These are phyloP conservation scores for Penicillium thymicola DNA, from an alignment of 2,329 filamentous ascomycete genomes.

Conservation along the genomic window DNA sequence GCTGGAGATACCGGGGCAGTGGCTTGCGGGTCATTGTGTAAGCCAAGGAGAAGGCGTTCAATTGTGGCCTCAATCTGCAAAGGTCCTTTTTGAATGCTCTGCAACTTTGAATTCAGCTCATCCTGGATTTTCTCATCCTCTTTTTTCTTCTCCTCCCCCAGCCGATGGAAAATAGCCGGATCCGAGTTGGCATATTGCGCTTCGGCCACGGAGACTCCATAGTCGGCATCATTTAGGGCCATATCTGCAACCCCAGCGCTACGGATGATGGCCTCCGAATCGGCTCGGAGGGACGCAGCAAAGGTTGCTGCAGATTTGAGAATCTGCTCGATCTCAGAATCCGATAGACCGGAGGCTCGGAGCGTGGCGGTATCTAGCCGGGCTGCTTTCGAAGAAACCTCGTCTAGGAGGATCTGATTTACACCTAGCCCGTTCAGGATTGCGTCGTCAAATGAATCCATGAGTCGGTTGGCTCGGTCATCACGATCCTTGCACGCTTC, in stretches of 20 bases:
- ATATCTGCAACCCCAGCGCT: constrained; percentile 50
- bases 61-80: constrained; percentile 38
- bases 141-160: constrained; percentile 48
- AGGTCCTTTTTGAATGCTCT: constrained; percentile 41
- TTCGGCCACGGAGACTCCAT: constrained; percentile 53
- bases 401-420: constrained; percentile 52
- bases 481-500: constrained; percentile 51
- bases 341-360: constrained; percentile 32
- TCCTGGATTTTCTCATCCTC: constrained; percentile 47
- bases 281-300: constrained; percentile 40
- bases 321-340: constrained; percentile 36
- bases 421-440: constrained; percentile 50
- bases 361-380: constrained; percentile 36
- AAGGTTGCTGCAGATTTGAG: constrained; percentile 40
- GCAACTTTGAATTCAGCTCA: constrained; percentile 42
- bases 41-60: constrained; percentile 37
- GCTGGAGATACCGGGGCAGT: constrained; percentile 12
- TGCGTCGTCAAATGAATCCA: constrained; percentile 51
- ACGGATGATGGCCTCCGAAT: constrained; percentile 47
- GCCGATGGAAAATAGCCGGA: constrained; percentile 40
- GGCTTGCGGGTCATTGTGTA: constrained; percentile 29
- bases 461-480: constrained; percentile 49
- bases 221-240: constrained; percentile 51
- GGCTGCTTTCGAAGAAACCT: constrained; percentile 44
- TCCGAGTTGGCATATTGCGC: constrained; percentile 47